Base-by-base conservation (phyloP, 2,329 filamentous ascomycete genomes). In the Stenocarpella maydis region DNA sequence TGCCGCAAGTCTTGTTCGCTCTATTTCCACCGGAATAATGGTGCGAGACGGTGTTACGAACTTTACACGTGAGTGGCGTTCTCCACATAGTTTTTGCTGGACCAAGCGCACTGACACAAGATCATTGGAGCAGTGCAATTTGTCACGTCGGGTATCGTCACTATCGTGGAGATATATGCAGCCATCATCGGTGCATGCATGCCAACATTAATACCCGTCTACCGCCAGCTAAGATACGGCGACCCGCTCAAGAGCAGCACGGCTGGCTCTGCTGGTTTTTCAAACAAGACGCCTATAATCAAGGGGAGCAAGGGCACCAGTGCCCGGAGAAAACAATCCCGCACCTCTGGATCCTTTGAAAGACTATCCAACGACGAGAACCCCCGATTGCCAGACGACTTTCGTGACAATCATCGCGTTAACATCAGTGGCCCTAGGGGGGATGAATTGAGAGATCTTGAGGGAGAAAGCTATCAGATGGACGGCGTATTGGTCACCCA, bases 161-260 rank as follows among this genome's bases (percentile, higher is more conserved):
- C 69, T 2, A 58, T 69, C 3, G 47, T 71, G 26, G 73, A 74
- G 43, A 67, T 73, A n/a, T 74, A 74, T 53, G 67, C 69, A 9
- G 70, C 67, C 24, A 67, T 74, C 58, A 74, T 72, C 6, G 72
- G 72, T 37, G 69, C 72, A 12, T 74, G 73, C 64, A 61, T 73
- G 3, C 72, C 71, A 1, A 67, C 65, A 19, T 41, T 74, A 21
- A 43, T 70, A 12, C 72, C 73, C 8, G 68, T 72, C 31, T 74
- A 73, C 55, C 71, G 71, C n/a, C 69, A 63, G 24, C 31, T 74
- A 19, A 69, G 69, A 10, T 71, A 74, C 53, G 65, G 67, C 21
- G 45, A 69, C 24, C 52, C 52, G 14, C 37, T 45, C 21, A 60
- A 43, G 10, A 19, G 49, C 49, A 26, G 3, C 14, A 52, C 26